Conservation (phyloP, 2,329 filamentous ascomycete genomes). For the Ophiostoma pallidulum region DNA sequence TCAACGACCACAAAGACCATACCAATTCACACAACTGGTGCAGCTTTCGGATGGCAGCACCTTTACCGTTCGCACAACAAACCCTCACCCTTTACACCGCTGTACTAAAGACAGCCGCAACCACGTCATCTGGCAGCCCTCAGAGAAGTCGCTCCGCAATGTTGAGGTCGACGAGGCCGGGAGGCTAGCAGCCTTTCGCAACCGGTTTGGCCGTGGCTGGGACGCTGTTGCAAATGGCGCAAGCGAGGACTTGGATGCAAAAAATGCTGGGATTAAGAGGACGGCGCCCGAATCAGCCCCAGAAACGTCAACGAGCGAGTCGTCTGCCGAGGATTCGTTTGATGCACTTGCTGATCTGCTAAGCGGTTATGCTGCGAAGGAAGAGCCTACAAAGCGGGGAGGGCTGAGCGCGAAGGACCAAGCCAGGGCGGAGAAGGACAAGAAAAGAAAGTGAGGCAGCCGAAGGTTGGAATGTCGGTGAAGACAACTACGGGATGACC, state of each 20-base stretch:
- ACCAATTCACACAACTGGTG: constrained; percentile 94
- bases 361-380: constrained; percentile 36
- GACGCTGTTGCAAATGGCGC: constrained; percentile 45
- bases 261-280: background rate
- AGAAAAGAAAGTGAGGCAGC: constrained; percentile 19
- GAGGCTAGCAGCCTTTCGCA: constrained; percentile 74
- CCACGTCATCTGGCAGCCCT: constrained; percentile 84
- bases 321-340: constrained; percentile 19
- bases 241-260: constrained; percentile 16
- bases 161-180: constrained; percentile 94
- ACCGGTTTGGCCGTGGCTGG: constrained; percentile 74
- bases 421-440: constrained; percentile 32
- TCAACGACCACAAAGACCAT: constrained; percentile 79
- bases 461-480: too few species aligned
- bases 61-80: constrained; percentile 70
- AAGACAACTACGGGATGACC: background rate
- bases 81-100: constrained; percentile 51
- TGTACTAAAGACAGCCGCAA: constrained; percentile 78
- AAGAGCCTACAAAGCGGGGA: constrained; percentile 28
- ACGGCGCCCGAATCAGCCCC: constrained; percentile 3
- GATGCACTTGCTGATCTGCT: constrained; percentile 43
- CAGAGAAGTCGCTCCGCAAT: constrained; percentile 68
- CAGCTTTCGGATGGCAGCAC: constrained; percentile 86
- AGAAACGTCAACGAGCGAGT: constrained; percentile 16
- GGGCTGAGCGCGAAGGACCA: constrained; percentile 32